phyloP scores from a whole-genome alignment of 2,329 filamentous ascomycete genomes.

The Talaromyces sp. region DNA sequence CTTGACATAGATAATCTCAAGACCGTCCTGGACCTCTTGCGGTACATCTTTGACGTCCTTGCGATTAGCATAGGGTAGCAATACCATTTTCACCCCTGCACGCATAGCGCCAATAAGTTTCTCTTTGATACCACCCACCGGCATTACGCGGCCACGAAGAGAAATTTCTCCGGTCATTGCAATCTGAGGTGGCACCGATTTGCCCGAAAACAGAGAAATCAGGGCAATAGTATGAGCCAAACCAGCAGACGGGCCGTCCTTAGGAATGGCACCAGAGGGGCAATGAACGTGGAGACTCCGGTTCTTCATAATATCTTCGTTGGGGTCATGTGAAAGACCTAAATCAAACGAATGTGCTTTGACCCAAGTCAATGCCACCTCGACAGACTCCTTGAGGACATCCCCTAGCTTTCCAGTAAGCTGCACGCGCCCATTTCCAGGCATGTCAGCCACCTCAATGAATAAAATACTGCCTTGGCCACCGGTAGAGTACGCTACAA shows the following conservation, averaged over 20 bases:
- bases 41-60: conserved; percentile 93
- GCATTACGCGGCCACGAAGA: conserved; percentile 83
- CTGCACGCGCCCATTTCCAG: conserved; percentile 84
- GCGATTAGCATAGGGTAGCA: conserved; percentile 81
- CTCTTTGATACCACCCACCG: conserved; percentile 97
- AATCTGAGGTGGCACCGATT: conserved; percentile 81
- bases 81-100: conserved; percentile 89
- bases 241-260: conserved; percentile 80
- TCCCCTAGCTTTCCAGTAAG: conserved; percentile 95
- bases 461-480: conserved; percentile 95
- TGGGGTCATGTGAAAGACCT: conserved; percentile 73
- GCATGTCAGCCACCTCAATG: conserved; percentile 98
- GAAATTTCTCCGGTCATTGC: conserved; percentile 87
- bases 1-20: conserved; percentile 87
- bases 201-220: conserved; percentile 82
- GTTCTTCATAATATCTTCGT: conserved; percentile 92
- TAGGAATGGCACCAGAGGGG: conserved; percentile 89
- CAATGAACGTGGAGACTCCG: conserved; percentile 95
- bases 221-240: conserved; percentile 92
- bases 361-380: conserved; percentile 95
- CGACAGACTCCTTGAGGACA: conserved; percentile 93
- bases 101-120: conserved; percentile 92
- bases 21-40: conserved; percentile 77
- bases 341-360: conserved; percentile 93
- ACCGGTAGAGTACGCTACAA: conserved; percentile 90